Base-by-base conservation (phyloP, 106 monocot genomes). In the Posidonia australis region DNA sequence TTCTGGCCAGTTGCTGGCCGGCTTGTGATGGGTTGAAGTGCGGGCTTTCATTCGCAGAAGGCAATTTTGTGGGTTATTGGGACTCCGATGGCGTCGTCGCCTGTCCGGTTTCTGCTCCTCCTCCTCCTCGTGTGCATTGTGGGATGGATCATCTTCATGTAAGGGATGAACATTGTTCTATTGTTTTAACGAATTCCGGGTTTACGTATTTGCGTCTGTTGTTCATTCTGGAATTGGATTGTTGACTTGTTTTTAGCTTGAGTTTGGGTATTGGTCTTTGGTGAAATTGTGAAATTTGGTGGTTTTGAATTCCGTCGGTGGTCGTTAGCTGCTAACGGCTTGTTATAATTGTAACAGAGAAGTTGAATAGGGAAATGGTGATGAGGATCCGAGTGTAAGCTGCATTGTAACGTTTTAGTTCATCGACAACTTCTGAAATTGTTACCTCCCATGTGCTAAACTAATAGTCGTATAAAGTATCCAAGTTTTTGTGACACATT, bases 141-240 rank as follows among this genome's bases (percentile, higher is more conserved):
- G 3, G 66, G 66, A 66, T 66, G 66, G 66, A 51, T 66, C 66
- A 23, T 66, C 46, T 66, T 66, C 51, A 66, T 66, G 66, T 66
- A 66, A 66, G 51, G 20, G 11, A 0, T 61, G 13, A 43, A 22
- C 43, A 12, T 20, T 19, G 3, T 61, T 36, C 12, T 43, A 5
- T 21, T 18, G 1, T 60, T 11, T 24, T 10, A 1, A 55, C 22
- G 55, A 22, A 26, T 55, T 55, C 55, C n/a, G 21, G 24, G 12
- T 24, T 10, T 18, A 17, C 3, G 36, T 36, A 7, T 26, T 56
- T 24, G 24, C 24, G 22, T 27, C 3, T 26, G 23, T 26, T 57
- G 10, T 57, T 57, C 26, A 12, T 57, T 57, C 26, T 5, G 26
- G 48, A 49, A 4, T 0, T 49, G 36, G 36, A 36, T 36, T 36